These are phyloP conservation scores for Barnettozyma populi DNA, from an alignment of 805 yeast species.

Conservation along the genomic window DNA sequence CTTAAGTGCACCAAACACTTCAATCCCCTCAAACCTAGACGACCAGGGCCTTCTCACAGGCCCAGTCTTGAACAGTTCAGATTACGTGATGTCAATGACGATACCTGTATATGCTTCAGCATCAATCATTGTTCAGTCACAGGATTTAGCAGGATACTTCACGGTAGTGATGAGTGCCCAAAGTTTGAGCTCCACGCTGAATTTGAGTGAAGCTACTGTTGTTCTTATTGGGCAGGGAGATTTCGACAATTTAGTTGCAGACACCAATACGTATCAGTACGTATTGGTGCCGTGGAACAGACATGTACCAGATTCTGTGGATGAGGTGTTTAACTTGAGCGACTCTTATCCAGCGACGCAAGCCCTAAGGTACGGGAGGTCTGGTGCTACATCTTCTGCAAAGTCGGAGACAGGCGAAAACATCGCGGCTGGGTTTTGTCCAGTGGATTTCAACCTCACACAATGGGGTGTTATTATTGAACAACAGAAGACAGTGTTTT, in stretches of 20 bases:
- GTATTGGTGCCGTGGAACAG: conserved; percentile 33
- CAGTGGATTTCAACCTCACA: conserved; percentile 36
- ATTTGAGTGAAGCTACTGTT: conserved; percentile 32
- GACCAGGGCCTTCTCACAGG: conserved; percentile 55
- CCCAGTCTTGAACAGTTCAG: conserved; percentile 45
- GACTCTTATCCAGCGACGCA: conserved; percentile 30
- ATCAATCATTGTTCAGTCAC: conserved; percentile 51
- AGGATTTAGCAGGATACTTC: conserved; percentile 60
- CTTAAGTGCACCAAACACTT: conserved; percentile 26
- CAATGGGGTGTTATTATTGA: conserved; percentile 75
- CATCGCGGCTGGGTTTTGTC: conserved; percentile 55
- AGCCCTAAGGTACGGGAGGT: conserved; percentile 30
- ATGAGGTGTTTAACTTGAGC: conserved; percentile 24
- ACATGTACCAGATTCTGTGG: conserved; percentile 10
- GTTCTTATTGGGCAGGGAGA: conserved; percentile 17
- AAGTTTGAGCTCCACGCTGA: conserved; percentile 34
- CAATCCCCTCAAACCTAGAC: conserved; percentile 40
- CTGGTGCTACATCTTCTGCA: conserved; percentile 39
- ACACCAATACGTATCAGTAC: conserved; percentile 30
- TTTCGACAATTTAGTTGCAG: conserved; percentile 13
- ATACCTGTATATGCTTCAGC: conserved; percentile 68
- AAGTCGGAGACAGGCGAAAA: conserved; percentile 30
- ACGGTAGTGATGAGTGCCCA: conserved; percentile 51
- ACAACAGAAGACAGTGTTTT: conserved; percentile 53
- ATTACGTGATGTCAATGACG: conserved; percentile 67